Conservation (phyloP, 495 filamentous ascomycete genomes). For the Tuber aestivum region DNA sequence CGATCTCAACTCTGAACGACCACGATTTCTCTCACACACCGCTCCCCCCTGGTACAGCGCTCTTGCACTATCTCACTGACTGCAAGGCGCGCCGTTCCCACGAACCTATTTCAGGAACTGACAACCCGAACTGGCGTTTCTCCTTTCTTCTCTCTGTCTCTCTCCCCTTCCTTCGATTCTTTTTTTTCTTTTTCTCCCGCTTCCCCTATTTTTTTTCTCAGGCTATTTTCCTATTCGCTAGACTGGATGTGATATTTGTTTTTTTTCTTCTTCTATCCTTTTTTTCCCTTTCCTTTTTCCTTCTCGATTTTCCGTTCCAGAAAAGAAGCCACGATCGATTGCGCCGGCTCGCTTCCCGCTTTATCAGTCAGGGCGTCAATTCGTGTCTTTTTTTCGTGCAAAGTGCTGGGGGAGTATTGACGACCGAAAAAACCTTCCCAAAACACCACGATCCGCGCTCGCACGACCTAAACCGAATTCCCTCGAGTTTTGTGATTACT, state of each 20-base stretch:
- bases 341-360: background rate
- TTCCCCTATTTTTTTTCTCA: background rate
- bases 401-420: background rate
- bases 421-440: background rate
- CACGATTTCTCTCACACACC: background rate
- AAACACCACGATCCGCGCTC: background rate
- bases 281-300: background rate
- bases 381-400: background rate
- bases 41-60: background rate
- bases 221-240: background rate
- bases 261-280: background rate
- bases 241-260: background rate
- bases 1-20: background rate
- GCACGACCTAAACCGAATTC: background rate
- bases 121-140: background rate
- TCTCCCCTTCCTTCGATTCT: too few species aligned
- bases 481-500: background rate
- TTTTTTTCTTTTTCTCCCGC: too few species aligned
- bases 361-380: background rate
- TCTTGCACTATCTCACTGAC: background rate
- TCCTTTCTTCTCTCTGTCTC: slow-evolving; percentile 5
- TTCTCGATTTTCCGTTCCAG: background rate
- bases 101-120: slow-evolving; percentile 2
- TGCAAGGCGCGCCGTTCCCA: background rate
- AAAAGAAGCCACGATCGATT: slow-evolving; percentile 8